These are phyloP conservation scores for Juglanconis sp. DNA, from an alignment of 2,329 filamentous ascomycete species.

Conservation along the genomic window DNA sequence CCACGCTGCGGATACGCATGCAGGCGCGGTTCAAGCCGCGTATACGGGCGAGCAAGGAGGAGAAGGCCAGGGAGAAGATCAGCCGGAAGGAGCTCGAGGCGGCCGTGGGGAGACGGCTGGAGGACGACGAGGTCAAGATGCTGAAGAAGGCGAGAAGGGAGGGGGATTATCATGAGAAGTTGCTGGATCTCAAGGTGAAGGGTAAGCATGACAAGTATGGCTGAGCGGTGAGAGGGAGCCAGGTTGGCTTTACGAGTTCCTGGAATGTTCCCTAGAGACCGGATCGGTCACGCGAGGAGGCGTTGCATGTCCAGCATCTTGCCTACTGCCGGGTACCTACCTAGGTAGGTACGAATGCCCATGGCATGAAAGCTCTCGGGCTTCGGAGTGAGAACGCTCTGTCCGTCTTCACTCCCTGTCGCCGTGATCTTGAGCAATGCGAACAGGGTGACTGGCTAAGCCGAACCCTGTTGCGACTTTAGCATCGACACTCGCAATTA, in stretches of 20 bases:
- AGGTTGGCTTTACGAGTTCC: not conserved
- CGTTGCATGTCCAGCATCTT: too few relatives aligned
- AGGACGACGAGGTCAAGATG: slow-evolving; percentile 81
- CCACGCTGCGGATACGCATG: slow-evolving; percentile 81
- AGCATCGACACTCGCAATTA: too few relatives aligned
- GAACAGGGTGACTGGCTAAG: too few relatives aligned
- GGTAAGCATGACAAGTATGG: slow-evolving; percentile 86
- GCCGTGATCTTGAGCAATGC: too few relatives aligned
- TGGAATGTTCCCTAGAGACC: too few relatives aligned
- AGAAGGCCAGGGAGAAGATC: slow-evolving; percentile 81
- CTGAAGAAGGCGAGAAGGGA: slow-evolving; percentile 81
- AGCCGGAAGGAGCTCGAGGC: slow-evolving; percentile 81
- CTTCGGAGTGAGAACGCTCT: too few relatives aligned
- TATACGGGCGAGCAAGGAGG: slow-evolving; percentile 74
- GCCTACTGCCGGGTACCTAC: too few relatives aligned
- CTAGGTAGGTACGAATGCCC: too few relatives aligned
- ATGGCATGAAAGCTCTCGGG: too few relatives aligned
- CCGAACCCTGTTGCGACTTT: too few relatives aligned
- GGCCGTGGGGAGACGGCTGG: slow-evolving; percentile 69
- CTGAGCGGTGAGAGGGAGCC: slow-evolving; percentile 26
- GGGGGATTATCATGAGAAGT: slow-evolving; percentile 83
- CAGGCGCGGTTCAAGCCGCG: slow-evolving; percentile 90
- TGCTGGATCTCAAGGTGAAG: slow-evolving; percentile 86
- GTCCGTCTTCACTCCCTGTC: too few relatives aligned
- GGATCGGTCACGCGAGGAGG: not conserved